Evolutionary conservation across 2,329 filamentous ascomycete species (phyloP).

Genomic region (Dothidotthia symphoricarpi): DNA sequence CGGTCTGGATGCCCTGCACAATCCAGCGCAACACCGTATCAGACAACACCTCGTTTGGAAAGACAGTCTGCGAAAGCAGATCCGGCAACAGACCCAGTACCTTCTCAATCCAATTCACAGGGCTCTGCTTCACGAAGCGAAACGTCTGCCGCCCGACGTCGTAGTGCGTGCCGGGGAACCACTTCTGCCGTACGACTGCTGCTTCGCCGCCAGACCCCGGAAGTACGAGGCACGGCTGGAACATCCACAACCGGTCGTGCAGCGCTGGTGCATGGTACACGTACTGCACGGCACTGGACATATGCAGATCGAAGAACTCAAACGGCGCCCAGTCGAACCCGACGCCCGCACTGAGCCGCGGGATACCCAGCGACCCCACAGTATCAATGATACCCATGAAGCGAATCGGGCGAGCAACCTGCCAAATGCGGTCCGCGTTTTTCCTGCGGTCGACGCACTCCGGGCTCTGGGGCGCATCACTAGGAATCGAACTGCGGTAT

Average conservation of each 20-base stretch:
- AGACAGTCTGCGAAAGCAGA: conserved; percentile 28
- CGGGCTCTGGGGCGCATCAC: conserved; percentile 28
- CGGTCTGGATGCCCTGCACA: conserved; percentile 24
- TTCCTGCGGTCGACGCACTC: conserved; percentile 21
- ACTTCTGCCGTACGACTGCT: conserved; percentile 26
- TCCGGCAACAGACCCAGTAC: conserved; percentile 28
- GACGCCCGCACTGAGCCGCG: conserved; percentile 35
- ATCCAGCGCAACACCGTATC: conserved; percentile 36
- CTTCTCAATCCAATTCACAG: conserved; percentile 29
- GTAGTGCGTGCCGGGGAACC: conserved; percentile 42
- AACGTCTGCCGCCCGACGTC: conserved; percentile 39
- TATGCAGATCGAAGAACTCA: conserved; percentile 38
- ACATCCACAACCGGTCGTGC: conserved; percentile 38
- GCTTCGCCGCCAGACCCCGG: conserved; percentile 8
- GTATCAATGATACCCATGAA: conserved; percentile 39
- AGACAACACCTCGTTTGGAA: conserved; percentile 34
- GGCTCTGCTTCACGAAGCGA: conserved; percentile 33
- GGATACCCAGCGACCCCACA: conserved; percentile 37
- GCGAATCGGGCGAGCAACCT: conserved; percentile 31
- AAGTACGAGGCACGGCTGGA: conserved; percentile 34
- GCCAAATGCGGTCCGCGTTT: conserved; percentile 25
- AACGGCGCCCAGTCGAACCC: conserved; percentile 39
- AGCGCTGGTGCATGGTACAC: conserved; percentile 36
- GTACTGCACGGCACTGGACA: conserved; percentile 33
- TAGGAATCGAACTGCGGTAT: conserved; percentile 28